A percentile compares a stretch with the other conserved stretches of the same genome.
Conservation (phyloP, 2,329 filamentous ascomycete genomes). For the Fusarium goolgardi region DNA sequence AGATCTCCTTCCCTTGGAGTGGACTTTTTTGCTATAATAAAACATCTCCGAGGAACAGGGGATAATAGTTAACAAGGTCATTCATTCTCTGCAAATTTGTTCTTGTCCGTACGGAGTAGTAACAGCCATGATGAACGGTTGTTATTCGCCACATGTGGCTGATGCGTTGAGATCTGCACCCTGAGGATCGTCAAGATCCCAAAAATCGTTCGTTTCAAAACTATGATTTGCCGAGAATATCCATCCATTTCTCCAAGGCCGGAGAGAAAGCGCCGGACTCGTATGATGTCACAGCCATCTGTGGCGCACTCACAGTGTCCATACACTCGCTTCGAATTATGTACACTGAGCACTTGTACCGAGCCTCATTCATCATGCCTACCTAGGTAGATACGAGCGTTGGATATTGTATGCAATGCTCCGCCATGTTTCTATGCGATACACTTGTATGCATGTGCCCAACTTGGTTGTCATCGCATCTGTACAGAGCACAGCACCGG, state of each 20-base stretch:
- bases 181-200: slow-evolving; percentile 22
- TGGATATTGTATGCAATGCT: neutral
- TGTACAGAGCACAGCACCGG: neutral
- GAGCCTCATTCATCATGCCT: slow-evolving; percentile 2
- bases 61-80: neutral
- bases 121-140: neutral
- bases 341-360: neutral
- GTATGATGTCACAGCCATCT: slow-evolving; percentile 42
- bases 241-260: slow-evolving; percentile 14
- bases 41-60: neutral
- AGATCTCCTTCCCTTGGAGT: neutral
- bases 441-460: neutral
- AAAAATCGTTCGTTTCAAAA: neutral
- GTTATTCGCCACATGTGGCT: slow-evolving; percentile 29
- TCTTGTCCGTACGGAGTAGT: neutral
- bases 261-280: slow-evolving; percentile 36
- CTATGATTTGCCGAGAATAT: slow-evolving; percentile 24
- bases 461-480: neutral
- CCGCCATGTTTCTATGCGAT: neutral
- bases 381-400: neutral
- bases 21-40: neutral
- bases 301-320: slow-evolving; percentile 38
- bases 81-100: neutral
- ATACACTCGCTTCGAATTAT: neutral
- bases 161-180: slow-evolving; percentile 21